phyloP scores from a whole-genome alignment of 2,329 filamentous ascomycete species.

The Diaporthe sp. region DNA sequence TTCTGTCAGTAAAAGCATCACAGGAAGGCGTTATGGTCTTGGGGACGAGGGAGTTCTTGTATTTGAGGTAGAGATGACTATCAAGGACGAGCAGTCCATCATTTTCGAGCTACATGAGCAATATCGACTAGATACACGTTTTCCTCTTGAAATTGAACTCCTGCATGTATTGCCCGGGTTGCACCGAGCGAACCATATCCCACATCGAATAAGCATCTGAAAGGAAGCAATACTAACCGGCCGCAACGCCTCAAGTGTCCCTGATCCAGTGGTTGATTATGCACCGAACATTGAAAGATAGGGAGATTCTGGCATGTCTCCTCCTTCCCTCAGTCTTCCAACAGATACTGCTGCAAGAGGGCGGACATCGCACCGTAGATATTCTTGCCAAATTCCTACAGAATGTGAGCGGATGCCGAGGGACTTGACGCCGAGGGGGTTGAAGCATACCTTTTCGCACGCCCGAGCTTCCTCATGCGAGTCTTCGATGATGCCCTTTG shows the following conservation, averaged over 20 bases:
- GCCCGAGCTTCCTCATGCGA: constrained; percentile 29
- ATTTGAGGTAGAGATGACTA: neutral
- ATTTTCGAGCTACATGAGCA: constrained; percentile 4
- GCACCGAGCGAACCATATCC: neutral
- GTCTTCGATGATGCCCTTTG: constrained; percentile 8
- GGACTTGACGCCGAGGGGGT: neutral
- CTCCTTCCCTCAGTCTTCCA: constrained; percentile 25
- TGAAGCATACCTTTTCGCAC: constrained; percentile 29
- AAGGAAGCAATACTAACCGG: neutral
- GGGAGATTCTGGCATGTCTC: neutral
- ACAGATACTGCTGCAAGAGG: constrained; percentile 33
- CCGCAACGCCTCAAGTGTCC: neutral
- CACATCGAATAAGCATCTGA: neutral
- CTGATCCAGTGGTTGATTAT: neutral
- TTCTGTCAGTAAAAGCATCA: constrained; percentile 7
- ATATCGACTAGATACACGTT: neutral
- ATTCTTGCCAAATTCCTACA: constrained; percentile 29
- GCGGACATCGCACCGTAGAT: constrained; percentile 30
- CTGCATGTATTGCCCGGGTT: too few relatives aligned
- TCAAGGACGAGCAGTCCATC: neutral
- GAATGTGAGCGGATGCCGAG: neutral
- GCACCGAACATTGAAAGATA: neutral
- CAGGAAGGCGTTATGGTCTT: constrained; percentile 7
- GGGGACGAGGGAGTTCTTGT: neutral
- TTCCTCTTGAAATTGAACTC: neutral